These are phyloP conservation scores for Fusarium sp. DNA, from an alignment of 2,329 filamentous ascomycete species.

Conservation along the genomic window DNA sequence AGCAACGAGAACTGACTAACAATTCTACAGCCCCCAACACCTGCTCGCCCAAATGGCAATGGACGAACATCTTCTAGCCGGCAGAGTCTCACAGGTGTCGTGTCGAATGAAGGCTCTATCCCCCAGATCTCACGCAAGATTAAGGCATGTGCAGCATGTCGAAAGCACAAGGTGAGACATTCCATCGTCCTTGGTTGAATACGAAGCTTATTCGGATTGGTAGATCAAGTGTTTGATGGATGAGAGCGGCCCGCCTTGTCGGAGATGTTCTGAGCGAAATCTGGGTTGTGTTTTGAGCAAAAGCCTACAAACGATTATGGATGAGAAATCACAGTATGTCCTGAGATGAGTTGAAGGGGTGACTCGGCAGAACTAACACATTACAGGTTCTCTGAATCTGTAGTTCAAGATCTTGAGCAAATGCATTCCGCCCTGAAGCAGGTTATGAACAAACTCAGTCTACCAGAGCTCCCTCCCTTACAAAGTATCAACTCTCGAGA, in stretches of 20 bases:
- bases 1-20: conserved; percentile 20
- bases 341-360: neutral
- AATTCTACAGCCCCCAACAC: conserved; percentile 25
- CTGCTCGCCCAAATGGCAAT: conserved; percentile 36
- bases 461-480: conserved; percentile 45
- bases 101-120: conserved; percentile 38
- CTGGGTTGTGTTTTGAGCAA: conserved; percentile 59
- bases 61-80: conserved; percentile 36
- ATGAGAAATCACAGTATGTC: conserved; percentile 57
- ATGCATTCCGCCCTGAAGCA: conserved; percentile 47
- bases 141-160: conserved; percentile 59
- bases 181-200: accelerated
- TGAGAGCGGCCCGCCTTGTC: conserved; percentile 57
- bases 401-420: conserved; percentile 47
- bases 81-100: conserved; percentile 35
- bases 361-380: neutral
- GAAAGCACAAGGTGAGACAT: conserved; percentile 57
- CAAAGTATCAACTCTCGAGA: conserved; percentile 43
- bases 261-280: conserved; percentile 55
- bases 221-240: conserved; percentile 62
- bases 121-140: conserved; percentile 58
- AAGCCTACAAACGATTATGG: conserved; percentile 59
- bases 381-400: conserved; percentile 32
- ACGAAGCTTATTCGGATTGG: neutral
- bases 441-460: conserved; percentile 46